phyloP scores from a whole-genome alignment of 2,329 filamentous ascomycete genomes.

The Penicillium vulpinum region DNA sequence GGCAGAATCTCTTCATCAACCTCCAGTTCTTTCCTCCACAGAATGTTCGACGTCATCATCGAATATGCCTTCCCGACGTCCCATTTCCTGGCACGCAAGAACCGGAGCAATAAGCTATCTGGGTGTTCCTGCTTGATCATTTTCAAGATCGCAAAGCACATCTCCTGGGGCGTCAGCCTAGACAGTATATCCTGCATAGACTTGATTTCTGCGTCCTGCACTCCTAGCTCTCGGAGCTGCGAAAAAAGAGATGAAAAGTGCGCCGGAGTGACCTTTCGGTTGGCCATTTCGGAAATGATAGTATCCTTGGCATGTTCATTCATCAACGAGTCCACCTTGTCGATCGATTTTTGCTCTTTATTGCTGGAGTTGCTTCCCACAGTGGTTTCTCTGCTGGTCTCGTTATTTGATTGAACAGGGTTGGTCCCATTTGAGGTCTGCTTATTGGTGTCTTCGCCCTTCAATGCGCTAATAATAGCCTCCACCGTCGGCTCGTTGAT shows the following conservation, averaged over 20 bases:
- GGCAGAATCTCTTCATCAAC: slow-evolving; percentile 83
- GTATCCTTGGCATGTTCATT: slow-evolving; percentile 17
- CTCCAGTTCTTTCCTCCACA: slow-evolving; percentile 81
- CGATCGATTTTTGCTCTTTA: slow-evolving; percentile 14
- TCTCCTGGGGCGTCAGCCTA: slow-evolving; percentile 69
- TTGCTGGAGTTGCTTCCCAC: neutral
- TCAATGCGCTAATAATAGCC: slow-evolving; percentile 20
- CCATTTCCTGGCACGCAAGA: slow-evolving; percentile 83
- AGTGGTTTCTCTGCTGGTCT: neutral
- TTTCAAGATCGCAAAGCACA: slow-evolving; percentile 77
- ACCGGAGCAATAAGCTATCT: slow-evolving; percentile 75
- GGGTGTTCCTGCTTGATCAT: slow-evolving; percentile 94
- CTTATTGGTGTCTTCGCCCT: slow-evolving; percentile 1
- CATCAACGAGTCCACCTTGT: slow-evolving; percentile 20
- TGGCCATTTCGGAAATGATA: slow-evolving; percentile 17
- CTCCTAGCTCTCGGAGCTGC: slow-evolving; percentile 19
- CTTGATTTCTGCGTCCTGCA: slow-evolving; percentile 18
- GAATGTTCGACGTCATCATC: slow-evolving; percentile 87
- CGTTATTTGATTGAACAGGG: neutral
- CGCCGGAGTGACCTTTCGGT: slow-evolving; percentile 16
- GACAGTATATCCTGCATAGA: slow-evolving; percentile 51
- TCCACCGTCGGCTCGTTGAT: slow-evolving; percentile 24
- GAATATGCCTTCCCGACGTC: slow-evolving; percentile 84
- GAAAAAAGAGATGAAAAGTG: slow-evolving; percentile 21
- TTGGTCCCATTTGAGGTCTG: neutral